phyloP scores from a whole-genome alignment of 108 stramenopile species.

The Cyclostephanos invisitatus region DNA sequence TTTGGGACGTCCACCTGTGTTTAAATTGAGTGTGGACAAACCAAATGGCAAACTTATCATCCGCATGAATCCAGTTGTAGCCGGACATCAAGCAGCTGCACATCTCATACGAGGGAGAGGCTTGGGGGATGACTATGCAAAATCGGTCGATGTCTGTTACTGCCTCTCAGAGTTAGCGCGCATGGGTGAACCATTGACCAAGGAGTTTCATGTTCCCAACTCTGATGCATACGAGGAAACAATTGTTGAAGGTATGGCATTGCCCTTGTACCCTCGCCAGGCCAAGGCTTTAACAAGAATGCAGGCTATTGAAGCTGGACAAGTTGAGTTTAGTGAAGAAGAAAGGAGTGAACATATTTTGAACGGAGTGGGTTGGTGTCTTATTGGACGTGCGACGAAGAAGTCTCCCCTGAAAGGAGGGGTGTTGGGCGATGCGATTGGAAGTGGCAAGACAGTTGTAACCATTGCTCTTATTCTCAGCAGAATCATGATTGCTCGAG shows the following conservation, averaged over 20 bases:
- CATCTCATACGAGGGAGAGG: conserved; percentile 48
- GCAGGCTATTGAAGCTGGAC: conserved; percentile 56
- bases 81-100: conserved; percentile 59
- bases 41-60: conserved; percentile 29
- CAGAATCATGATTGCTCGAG: conserved; percentile 44
- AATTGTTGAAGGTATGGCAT: conserved; percentile 36
- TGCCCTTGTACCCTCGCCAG: conserved; percentile 60
- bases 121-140: conserved; percentile 2
- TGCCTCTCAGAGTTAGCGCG: conserved; percentile 47
- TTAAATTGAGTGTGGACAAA: conserved; percentile 41
- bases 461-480: conserved; percentile 66
- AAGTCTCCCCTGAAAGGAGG: conserved; percentile 53
- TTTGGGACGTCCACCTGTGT: conserved; percentile 36
- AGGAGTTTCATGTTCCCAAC: conserved; percentile 52
- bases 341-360: conserved; percentile 62
- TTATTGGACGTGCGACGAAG: conserved; percentile 57
- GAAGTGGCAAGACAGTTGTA: conserved; percentile 75
- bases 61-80: conserved; percentile 53
- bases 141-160: conserved; percentile 34
- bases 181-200: conserved; percentile 54
- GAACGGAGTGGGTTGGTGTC: conserved; percentile 60
- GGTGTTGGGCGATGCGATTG: conserved; percentile 74
- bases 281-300: conserved; percentile 63
- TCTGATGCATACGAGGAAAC: conserved; percentile 32
- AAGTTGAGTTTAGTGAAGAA: conserved; percentile 53